phyloP scores from a whole-genome alignment of 768 basidiomycete genomes.

The Wakefieldia striispora region DNA sequence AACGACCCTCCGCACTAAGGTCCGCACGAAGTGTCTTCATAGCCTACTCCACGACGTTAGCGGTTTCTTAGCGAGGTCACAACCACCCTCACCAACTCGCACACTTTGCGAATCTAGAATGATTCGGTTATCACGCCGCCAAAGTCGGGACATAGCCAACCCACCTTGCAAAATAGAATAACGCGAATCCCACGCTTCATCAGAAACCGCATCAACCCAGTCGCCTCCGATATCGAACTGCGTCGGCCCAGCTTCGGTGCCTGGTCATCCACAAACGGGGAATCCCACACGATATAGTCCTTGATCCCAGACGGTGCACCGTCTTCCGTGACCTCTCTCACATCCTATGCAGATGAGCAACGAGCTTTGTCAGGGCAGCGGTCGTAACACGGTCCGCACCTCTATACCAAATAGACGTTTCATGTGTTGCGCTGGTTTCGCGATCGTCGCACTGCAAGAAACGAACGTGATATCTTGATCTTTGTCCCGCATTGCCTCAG shows the following conservation, averaged over 20 bases:
- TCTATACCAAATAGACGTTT: slow-evolving; percentile 67
- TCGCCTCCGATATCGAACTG: slow-evolving; percentile 67
- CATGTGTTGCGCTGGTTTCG: slow-evolving; percentile 77
- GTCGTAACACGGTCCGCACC: slow-evolving; percentile 15
- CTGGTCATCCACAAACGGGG: slow-evolving; percentile 53
- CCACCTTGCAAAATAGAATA: slow-evolving; percentile 87
- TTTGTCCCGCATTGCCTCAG: slow-evolving; percentile 9
- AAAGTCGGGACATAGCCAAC: neutral
- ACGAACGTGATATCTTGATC: slow-evolving; percentile 63
- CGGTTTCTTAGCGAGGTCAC: neutral
- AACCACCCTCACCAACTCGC: slow-evolving; percentile 61
- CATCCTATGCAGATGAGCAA: slow-evolving; percentile 34
- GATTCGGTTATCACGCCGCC: neutral
- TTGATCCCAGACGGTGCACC: slow-evolving; percentile 81
- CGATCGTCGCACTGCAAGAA: slow-evolving; percentile 87
- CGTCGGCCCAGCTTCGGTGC: slow-evolving; percentile 53
- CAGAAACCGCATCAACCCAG: slow-evolving; percentile 68
- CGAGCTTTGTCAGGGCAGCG: neutral
- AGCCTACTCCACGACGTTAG: slow-evolving; percentile 44
- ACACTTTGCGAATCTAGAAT: slow-evolving; percentile 69
- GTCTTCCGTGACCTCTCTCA: slow-evolving; percentile 72
- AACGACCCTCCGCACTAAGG: slow-evolving; percentile 69
- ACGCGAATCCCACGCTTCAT: slow-evolving; percentile 80
- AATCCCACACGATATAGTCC: slow-evolving; percentile 79
- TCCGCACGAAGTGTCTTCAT: slow-evolving; percentile 76